Evolutionary conservation across 352 stramenopile species (phyloP), one percentile per base, ranked within the genome.

Genomic region (Phytopythium sindhum): DNA sequence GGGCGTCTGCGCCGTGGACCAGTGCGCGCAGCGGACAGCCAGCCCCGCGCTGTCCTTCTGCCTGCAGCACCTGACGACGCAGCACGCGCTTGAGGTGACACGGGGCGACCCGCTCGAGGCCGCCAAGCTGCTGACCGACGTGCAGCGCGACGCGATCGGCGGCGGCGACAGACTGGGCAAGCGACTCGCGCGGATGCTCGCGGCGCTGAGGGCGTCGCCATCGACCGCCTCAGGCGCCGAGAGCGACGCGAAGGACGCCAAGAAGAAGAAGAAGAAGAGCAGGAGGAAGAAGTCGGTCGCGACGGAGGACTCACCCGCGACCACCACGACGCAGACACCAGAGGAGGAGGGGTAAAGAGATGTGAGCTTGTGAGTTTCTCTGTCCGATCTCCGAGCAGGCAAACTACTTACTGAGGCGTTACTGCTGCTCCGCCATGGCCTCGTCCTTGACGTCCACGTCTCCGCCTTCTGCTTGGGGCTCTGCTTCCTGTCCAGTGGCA

Each of bases 81-180:
- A 93, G 57, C 75, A 85, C 48, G 81, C 81, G 48, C 76, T 93
- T 15, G 81, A 88, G 53, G 60, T 81, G n/a, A 69, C 77, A 28
- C 70, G 76, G 42, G 57, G 78, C 24, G 80, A 91, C 26, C 82
- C 75, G 24, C 56, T 89, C 1, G 78, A 87, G 57, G 84, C 81
- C 14, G 84, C 82, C 11, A 83, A 83, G 53, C 64, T 91, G 63
- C 70, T 93, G 37, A 69, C 77, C 4, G 56, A 61, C 24, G 56
- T 29, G 15, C 24, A 52, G 56, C 56, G 56, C 6, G 28, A 41
- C 12, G 39, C 39, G 23, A 3, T 14, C 6, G 28, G 28, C 17
- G 15, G 39, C 2, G 23, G n/a, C 35, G n/a, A 47, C 0, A 23
- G 28, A 10, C 8, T 53, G 7, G 39, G 41, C 35, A 29, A 50